Base-by-base conservation (phyloP, 768 basidiomycete genomes). In the Exsudoporus frostii region DNA sequence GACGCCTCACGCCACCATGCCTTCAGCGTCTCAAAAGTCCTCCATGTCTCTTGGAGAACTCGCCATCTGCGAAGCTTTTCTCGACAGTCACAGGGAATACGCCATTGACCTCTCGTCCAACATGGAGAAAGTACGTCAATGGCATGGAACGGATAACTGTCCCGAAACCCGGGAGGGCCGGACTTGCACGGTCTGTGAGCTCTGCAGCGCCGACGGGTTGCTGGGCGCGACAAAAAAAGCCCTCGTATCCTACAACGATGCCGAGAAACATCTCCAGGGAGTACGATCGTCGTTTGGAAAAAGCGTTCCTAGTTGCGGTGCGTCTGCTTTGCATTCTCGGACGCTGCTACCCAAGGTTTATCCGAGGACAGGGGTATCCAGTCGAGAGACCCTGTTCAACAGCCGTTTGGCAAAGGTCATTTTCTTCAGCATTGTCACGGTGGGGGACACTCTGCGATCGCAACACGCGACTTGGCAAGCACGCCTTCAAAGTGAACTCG, bases 31-130 rank as follows among this genome's bases (percentile, higher is more conserved):
- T 14, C n/a, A 40, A 24, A 42, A 36, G 20, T 7, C 37, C 5
- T 11, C 45, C 42, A 51, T 64, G 59, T 56, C 63, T 19, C 46
- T 19, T 15, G 50, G 15, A 4, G 59, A 64, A 49, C 53, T 64
- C 14, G 42, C 29, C 30, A 25, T 39, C 20, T 61, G 63, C 30
- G 37, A 65, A 27, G 51, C 51, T 10, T 27, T 61, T 33, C 59
- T 65, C 34, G 47, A 55, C 0, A 17, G 45, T 33, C 50, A 59
- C 7, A 48, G 47, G 9, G 37, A 48, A 34, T 58, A 54, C 25
- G 52, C 54, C n/a, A 17, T 32, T 11, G 48, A 50, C n/a, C 50
- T 64, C 44, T 45, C 50, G 36, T 54, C 52, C 45, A 48, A 14
- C 34, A 15, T 61, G n/a, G 51, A 56, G 25, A 13, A 24, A 5